Evolutionary conservation across 73 alveolate genomes (phyloP).

Genomic region (Loxodes magnus): DNA sequence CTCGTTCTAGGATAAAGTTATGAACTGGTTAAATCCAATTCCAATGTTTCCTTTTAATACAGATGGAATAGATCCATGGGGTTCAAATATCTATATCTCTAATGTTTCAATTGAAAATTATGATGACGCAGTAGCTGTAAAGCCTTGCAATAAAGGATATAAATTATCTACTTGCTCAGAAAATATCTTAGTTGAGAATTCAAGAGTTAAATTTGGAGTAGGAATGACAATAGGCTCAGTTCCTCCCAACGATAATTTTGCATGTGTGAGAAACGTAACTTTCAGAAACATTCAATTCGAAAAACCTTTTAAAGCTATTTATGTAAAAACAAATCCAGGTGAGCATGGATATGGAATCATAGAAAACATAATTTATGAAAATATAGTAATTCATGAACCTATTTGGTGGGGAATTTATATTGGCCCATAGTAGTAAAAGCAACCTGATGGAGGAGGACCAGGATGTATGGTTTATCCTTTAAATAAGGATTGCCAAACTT

Average conservation of each 20-base stretch:
- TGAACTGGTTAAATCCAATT: neutral
- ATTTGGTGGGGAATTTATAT: conserved; percentile 42
- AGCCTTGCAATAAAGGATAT: conserved; percentile 22
- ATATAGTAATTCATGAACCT: conserved; percentile 20
- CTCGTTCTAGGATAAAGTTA: too few species aligned
- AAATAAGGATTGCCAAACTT: conserved; percentile 21
- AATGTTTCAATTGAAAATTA: conserved; percentile 20
- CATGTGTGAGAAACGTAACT: conserved; percentile 29
- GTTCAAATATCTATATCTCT: conserved; percentile 20
- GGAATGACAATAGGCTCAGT: conserved; percentile 50
- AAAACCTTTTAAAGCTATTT: conserved; percentile 32
- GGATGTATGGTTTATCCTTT: conserved; percentile 43
- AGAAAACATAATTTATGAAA: conserved; percentile 27
- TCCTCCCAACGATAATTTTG: conserved; percentile 28
- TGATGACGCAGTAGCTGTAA: conserved; percentile 45
- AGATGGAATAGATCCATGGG: conserved; percentile 45
- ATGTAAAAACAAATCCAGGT: conserved; percentile 42
- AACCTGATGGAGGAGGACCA: conserved; percentile 44
- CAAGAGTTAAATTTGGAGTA: conserved; percentile 22
- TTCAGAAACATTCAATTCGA: conserved; percentile 23
- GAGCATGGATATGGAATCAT: conserved; percentile 24
- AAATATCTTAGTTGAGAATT: conserved; percentile 25
- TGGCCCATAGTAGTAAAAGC: conserved; percentile 42
- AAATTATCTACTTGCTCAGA: conserved; percentile 30
- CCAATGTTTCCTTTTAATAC: conserved; percentile 48